Base-by-base conservation (phyloP, 305 asterid species). In the Striga hermonthica region DNA sequence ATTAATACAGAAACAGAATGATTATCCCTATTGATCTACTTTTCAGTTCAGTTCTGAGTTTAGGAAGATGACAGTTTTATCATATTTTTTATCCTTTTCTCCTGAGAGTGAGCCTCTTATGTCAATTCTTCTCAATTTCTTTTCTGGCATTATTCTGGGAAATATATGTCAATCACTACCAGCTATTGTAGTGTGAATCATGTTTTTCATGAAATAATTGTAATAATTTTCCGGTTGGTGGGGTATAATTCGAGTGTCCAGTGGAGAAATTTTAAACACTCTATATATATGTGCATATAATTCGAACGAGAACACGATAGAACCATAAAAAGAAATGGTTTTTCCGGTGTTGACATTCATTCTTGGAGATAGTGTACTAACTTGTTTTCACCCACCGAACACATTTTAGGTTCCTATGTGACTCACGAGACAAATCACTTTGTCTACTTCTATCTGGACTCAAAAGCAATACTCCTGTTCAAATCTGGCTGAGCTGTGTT, bases 361-460 rank as follows among this genome's bases (percentile, higher is more conserved):
- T 22, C 31, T 22, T 22, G 7, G 9, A 10, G 10, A 41, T 41
- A 4, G 16, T 22, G 45, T 60, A 59, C 52, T 75, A 63, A 71
- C 66, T 67, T 39, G 53, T 59, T 43, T 74, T 63, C 38, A 28
- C 36, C 44, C 58, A 9, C 53, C 63, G 6, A 52, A 65, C 63
- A 6, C 48, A 65, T 59, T 68, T 57, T 63, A 93, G 98, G 98
- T 61, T 93, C 98, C n/a, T 93, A 90, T 71, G 98, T 93, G 69
- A 93, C 98, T 67, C 98, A 93, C 35, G 98, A 93, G 85, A 93
- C 98, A 22, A 93, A 90, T 73, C 97, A 93, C 84, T 93, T 93
- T 72, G 96, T 93, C 84, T 93, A 93, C 84, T 93, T 93, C 95
- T 93, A 93, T 75, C 73, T 93, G 97, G 98, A 93, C 56, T 74